Percentiles rank a stretch among this genome's conserved stretches.
These are phyloP conservation scores for Mollisia scopiformis DNA, from an alignment of 2,329 filamentous ascomycete species.

Conservation along the genomic window DNA sequence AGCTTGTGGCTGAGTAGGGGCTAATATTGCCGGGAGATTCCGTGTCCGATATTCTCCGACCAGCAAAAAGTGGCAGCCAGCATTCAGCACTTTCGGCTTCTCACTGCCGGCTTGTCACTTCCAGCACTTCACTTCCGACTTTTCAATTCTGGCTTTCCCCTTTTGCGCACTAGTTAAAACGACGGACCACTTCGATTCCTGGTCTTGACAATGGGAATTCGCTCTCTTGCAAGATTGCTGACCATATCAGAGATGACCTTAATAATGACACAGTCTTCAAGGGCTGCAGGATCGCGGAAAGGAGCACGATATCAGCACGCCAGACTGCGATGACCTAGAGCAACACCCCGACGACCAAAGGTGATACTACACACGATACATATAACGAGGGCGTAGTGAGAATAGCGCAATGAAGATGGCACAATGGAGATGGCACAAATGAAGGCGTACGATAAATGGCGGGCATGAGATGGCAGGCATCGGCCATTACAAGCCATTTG, in stretches of 20 bases:
- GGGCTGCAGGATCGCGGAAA: conserved; percentile 13
- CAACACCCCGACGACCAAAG: too few species aligned
- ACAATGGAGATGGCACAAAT: too few species aligned
- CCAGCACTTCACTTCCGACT: neutral
- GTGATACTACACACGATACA: neutral
- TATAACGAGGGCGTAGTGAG: too few species aligned
- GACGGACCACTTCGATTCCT: conserved; percentile 19
- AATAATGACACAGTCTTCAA: conserved; percentile 21
- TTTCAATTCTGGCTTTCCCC: conserved; percentile 1
- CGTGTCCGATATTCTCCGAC: neutral
- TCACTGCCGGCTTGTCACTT: neutral
- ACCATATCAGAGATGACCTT: conserved; percentile 23
- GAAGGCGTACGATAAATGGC: too few species aligned
- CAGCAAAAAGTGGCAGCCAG: conserved; percentile 9
- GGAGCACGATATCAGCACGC: conserved; percentile 21
- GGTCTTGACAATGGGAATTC: conserved; percentile 14
- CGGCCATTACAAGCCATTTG: too few species aligned
- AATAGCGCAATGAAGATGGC: neutral
- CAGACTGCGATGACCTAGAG: conserved; percentile 20
- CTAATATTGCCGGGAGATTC: neutral
- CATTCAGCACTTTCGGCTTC: conserved; percentile 2
- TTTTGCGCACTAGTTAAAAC: conserved; percentile 2
- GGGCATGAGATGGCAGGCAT: too few species aligned
- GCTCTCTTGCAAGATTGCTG: conserved; percentile 21
- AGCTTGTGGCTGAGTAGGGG: conserved; percentile 1